These are phyloP conservation scores for Thelonectria discophora DNA, from an alignment of 2,329 filamentous ascomycete genomes.

Conservation along the genomic window DNA sequence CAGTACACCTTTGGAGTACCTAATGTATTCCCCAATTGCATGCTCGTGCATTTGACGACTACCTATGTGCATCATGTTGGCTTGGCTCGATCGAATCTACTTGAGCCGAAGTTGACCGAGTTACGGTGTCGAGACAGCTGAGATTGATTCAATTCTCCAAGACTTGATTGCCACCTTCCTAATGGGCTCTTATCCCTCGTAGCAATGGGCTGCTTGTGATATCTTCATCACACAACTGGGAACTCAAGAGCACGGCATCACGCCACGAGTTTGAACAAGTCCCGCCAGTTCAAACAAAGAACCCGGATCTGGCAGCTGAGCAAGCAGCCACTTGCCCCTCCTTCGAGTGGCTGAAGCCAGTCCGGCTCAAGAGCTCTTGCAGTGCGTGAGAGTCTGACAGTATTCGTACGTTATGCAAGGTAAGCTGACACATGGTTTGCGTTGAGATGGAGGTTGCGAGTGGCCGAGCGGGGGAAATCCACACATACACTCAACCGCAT, in stretches of 20 bases:
- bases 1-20: background rate
- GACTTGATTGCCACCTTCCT: background rate
- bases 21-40: background rate
- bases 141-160: background rate
- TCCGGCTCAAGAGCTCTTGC: slow-evolving; percentile 4
- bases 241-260: background rate
- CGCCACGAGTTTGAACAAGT: background rate
- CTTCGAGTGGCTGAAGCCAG: slow-evolving; percentile 11
- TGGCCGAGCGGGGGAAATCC: slow-evolving; percentile 11
- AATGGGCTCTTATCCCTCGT: background rate
- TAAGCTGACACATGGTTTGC: background rate
- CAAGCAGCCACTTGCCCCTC: slow-evolving; percentile 17
- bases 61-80: no score
- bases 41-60: background rate
- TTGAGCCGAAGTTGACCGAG: background rate
- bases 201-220: background rate
- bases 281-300: slow-evolving; percentile 3
- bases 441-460: background rate
- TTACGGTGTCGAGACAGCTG: background rate
- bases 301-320: slow-evolving; percentile 4
- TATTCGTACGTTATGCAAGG: slow-evolving; percentile 1
- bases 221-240: background rate
- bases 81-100: no score
- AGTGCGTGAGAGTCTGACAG: slow-evolving; percentile 2
- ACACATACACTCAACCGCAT: background rate